Evolutionary conservation across 768 basidiomycete species (phyloP), one percentile per base, ranked within the genome.

Genomic region (Hypholoma sublateritium): DNA sequence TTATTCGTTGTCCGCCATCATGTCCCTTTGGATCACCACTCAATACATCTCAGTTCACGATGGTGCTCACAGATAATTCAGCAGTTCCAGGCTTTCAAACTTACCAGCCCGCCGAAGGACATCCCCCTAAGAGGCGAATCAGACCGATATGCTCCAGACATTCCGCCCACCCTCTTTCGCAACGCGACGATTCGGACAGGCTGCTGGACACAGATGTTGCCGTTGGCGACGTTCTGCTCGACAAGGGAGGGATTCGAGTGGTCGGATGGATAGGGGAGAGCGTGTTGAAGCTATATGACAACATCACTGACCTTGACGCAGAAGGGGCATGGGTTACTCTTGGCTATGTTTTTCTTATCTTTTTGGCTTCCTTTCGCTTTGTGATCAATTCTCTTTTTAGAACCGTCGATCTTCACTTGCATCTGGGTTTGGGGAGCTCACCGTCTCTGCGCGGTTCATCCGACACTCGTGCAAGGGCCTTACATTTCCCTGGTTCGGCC

Each of bases 321-420:
- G 65, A 77, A 48, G 88, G 88, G 2, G 79, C 83, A 8, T 92
- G 90, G 89, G 79, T 91, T n/a, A 87, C 89, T 3, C 89, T 91
- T 34, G 90, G 86, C 58, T 77, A 57, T 17, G 67, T 56, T 11
- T 51, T 16, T 5, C 5, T 21, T 35, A 28, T n/a, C 19, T 25
- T 17, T 19, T 14, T 14, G 12, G 34, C 4, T 25, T 11, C 12
- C 35, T 28, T 39, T n/a, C n/a, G n/a, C n/a, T n/a, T n/a, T 50
- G 24, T 25, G 7, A 17, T 58, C 1, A 25, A 50, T 34, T 17
- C 37, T 5, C 28, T 1, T 9, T 9, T 1, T 71, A 67, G 70
- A 51, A 60, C 75, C 42, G 69, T 78, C 7, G 76, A 76, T 59
- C 68, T 83, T 55, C 85, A 87, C 68, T 83, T 82, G 0, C 85